phyloP scores from a whole-genome alignment of 805 yeast genomes.

The Kodamaea restingae region DNA sequence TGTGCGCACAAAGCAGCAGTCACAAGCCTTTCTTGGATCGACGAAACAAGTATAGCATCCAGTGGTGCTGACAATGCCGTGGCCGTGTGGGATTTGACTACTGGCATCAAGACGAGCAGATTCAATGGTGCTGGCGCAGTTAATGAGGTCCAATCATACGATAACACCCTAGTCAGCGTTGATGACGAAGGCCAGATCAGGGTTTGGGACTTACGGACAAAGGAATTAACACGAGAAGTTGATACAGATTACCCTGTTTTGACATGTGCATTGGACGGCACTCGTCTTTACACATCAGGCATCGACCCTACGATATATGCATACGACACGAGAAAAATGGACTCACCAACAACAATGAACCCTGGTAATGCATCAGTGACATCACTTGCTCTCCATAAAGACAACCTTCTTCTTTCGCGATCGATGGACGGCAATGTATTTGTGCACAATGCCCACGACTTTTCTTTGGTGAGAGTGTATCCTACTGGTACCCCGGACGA shows the following conservation, averaged over 20 bases:
- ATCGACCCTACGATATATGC: conserved; percentile 61
- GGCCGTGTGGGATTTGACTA: conserved; percentile 57
- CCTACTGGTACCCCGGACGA: conserved; percentile 29
- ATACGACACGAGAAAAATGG: conserved; percentile 50
- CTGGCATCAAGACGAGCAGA: conserved; percentile 45
- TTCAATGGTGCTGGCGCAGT: conserved; percentile 50
- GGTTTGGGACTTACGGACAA: conserved; percentile 66
- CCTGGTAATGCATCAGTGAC: conserved; percentile 47
- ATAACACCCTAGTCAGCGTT: conserved; percentile 35
- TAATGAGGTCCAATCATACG: conserved; percentile 42
- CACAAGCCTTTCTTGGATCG: conserved; percentile 53
- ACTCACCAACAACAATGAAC: conserved; percentile 19
- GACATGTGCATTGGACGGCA: conserved; percentile 35
- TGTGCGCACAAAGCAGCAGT: conserved; percentile 63
- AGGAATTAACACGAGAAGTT: conserved; percentile 35
- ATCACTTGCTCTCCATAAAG: conserved; percentile 46
- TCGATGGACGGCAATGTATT: conserved; percentile 48
- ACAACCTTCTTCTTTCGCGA: conserved; percentile 46
- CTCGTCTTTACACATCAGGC: conserved; percentile 57
- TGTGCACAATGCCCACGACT: neutral
- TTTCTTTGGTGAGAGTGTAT: conserved; percentile 1
- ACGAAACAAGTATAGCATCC: conserved; percentile 41
- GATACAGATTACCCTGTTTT: conserved; percentile 56
- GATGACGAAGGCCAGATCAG: conserved; percentile 61
- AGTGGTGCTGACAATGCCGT: conserved; percentile 61